These are phyloP conservation scores for Auriscalpium vulgare DNA, from an alignment of 768 basidiomycete species.

Conservation along the genomic window DNA sequence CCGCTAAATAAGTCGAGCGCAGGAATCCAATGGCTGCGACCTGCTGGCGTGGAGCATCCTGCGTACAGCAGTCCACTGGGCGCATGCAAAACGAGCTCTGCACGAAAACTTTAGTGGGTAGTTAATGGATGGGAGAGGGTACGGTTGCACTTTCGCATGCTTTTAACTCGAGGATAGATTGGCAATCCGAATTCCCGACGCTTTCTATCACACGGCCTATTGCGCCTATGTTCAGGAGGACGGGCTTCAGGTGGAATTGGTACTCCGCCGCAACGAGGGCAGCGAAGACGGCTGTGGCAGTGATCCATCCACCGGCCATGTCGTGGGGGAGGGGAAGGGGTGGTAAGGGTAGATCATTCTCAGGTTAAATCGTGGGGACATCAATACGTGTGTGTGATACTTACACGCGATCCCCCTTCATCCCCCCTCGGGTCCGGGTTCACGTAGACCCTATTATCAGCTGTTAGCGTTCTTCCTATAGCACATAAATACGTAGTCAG, in stretches of 20 bases:
- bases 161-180: constrained; percentile 40
- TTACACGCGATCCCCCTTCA: too few relatives aligned
- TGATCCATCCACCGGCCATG: constrained; percentile 1
- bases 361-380: too few relatives aligned
- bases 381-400: too few relatives aligned
- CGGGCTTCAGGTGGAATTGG: constrained; percentile 39
- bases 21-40: constrained; percentile 48
- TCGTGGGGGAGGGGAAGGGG: neutral
- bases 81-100: constrained; percentile 54
- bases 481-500: too few relatives aligned
- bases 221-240: constrained; percentile 34
- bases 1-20: constrained; percentile 26
- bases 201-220: constrained; percentile 34
- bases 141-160: constrained; percentile 57
- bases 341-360: too few relatives aligned
- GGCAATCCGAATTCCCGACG: constrained; percentile 43
- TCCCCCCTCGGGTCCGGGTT: too few relatives aligned
- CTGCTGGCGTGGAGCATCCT: constrained; percentile 48
- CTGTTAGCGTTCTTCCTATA: too few relatives aligned
- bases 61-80: constrained; percentile 51
- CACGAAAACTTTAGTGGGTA: neutral
- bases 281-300: constrained; percentile 23
- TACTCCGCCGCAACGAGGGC: constrained; percentile 39
- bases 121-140: neutral
- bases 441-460: too few relatives aligned